Conservation (phyloP, 331 rosid species). For the Rhamnella rubrinervis region DNA sequence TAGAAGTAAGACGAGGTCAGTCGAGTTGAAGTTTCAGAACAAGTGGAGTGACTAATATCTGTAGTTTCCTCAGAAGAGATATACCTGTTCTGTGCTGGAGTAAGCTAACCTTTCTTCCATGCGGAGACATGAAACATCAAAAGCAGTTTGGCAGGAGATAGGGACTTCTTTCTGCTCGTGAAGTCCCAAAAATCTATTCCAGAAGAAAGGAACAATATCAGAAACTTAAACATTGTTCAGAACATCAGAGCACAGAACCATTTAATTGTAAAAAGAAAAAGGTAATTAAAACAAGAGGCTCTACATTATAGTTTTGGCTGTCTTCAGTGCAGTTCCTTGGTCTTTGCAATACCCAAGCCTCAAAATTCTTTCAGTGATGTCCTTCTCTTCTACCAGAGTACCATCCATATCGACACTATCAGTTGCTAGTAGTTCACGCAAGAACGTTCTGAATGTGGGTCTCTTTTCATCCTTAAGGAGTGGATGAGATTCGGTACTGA, state of each 20-base stretch:
- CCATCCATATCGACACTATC: slow-evolving; percentile 28
- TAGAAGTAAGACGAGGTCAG: too few relatives aligned
- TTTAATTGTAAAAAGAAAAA: slow-evolving; percentile 5
- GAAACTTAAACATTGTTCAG: neutral
- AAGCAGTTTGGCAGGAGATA: slow-evolving; percentile 72
- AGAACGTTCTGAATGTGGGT: slow-evolving; percentile 54
- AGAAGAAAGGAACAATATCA: neutral
- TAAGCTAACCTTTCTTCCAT: slow-evolving; percentile 88
- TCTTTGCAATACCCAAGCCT: slow-evolving; percentile 65
- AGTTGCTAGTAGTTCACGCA: slow-evolving; percentile 62
- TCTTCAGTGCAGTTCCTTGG: slow-evolving; percentile 49
- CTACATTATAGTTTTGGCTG: slow-evolving; percentile 86
- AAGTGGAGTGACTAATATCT: neutral
- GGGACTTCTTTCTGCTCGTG: slow-evolving; percentile 73
- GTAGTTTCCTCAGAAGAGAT: neutral
- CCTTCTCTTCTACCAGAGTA: slow-evolving; percentile 50
- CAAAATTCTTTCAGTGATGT: slow-evolving; percentile 49
- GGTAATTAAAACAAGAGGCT: slow-evolving; percentile 10
- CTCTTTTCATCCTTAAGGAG: slow-evolving; percentile 49
- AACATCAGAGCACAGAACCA: slow-evolving; percentile 6
- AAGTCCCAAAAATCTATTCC: slow-evolving; percentile 76
- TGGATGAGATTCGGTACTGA: slow-evolving; percentile 54
- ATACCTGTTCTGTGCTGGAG: slow-evolving; percentile 72
- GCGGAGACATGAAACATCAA: slow-evolving; percentile 69
- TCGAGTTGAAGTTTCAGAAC: neutral